These are phyloP conservation scores for Camelina laxa DNA, from an alignment of 345 rosid species.

Conservation along the genomic window DNA sequence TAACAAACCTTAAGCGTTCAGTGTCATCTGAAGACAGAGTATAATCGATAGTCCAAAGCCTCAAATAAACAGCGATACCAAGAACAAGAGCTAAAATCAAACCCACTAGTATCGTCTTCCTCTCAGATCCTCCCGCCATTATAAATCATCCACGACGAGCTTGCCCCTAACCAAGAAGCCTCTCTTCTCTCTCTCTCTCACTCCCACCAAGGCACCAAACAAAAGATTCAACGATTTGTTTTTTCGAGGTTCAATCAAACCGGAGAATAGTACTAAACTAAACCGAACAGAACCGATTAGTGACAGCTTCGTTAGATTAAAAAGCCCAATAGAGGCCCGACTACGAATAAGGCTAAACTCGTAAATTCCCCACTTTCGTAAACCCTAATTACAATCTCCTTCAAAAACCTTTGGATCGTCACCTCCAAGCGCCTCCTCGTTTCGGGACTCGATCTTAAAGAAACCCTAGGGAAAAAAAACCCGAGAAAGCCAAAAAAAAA, in stretches of 20 bases:
- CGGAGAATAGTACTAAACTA: conserved; percentile 9
- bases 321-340: conserved; percentile 26
- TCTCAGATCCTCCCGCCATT: conserved; percentile 59
- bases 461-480: neutral
- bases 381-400: conserved; percentile 45
- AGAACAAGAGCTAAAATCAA: conserved; percentile 59
- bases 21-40: conserved; percentile 66
- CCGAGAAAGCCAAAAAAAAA: conserved; percentile 32
- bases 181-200: neutral
- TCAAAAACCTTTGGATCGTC: conserved; percentile 26
- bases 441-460: conserved; percentile 22
- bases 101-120: conserved; percentile 51
- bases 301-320: neutral
- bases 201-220: too few species aligned
- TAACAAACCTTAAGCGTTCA: conserved; percentile 64
- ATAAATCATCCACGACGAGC: conserved; percentile 9
- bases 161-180: neutral
- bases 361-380: conserved; percentile 12
- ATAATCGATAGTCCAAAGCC: conserved; percentile 82
- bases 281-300: conserved; percentile 18
- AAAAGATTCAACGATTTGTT: conserved; percentile 12
- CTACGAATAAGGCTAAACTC: neutral
- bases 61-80: conserved; percentile 67
- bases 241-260: conserved; percentile 18
- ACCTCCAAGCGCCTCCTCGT: conserved; percentile 35